Evolutionary conservation across 192 early-diverging fungal genomes (phyloP), one percentile per base, ranked within the genome.

Genomic region (Diversispora eburnea): DNA sequence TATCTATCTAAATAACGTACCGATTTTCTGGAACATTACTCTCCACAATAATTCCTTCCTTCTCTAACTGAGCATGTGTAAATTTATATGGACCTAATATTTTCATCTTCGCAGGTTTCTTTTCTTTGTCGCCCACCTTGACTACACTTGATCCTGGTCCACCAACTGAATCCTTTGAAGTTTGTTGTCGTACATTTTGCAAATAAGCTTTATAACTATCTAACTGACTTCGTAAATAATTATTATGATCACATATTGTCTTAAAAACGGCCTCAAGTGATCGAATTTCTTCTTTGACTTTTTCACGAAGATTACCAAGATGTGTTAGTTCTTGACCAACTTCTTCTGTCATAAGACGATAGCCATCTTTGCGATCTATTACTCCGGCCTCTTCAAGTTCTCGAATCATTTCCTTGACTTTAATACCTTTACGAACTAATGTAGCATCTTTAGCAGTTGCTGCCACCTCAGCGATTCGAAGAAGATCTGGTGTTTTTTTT

Each of bases 171-270:
- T 78, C 81, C 5, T 75, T 78, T 41, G 84, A 89, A 76, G 85
- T 88, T 80, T 96, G 89, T 68, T 90, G 89, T 49, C 96, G 90
- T 56, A 98, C 96, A 69, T 98, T 98, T 76, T 94, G 90, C 47
- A 98, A 78, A 65, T 98, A 98, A 6, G 93, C 93, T 84, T 95
- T 95, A 84, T 98, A 98, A 25, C 87, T 89, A 71, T 98, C 96
- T 57, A 98, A 82, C 84, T 98, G 96, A 56, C 88, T 86, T 55
- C 88, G 77, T 55, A 95, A 80, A 67, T 95, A 98, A 72, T 94
- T 92, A 84, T 98, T 98, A 79, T 98, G 95, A 75, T 95, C 93
- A 47, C 91, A 83, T 66, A 98, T 98, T 6, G 95, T 95, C 77
- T 95, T 89, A 87, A 89, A 95, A 62, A 98, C 95, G 12, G 88